Evolutionary conservation across 768 basidiomycete species (phyloP).

Genomic region (Nidula microcarpa): DNA sequence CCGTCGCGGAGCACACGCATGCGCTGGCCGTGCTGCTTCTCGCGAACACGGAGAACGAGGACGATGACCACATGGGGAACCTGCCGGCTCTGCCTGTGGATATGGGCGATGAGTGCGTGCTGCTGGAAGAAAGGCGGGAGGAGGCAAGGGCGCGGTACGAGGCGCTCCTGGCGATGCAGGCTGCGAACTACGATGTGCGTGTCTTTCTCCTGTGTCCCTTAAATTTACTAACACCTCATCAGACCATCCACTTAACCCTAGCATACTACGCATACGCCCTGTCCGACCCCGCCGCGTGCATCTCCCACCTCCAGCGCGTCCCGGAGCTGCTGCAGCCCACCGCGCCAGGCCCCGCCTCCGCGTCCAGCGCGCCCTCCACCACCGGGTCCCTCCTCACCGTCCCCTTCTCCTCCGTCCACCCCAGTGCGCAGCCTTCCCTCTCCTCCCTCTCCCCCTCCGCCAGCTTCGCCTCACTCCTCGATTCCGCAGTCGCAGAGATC

Average conservation of each 20-base stretch:
- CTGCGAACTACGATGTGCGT: conserved; percentile 52
- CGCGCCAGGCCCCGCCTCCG: conserved; percentile 44
- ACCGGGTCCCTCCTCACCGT: conserved; percentile 18
- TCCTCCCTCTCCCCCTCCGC: conserved; percentile 49
- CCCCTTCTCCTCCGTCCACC: conserved; percentile 13
- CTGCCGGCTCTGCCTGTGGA: conserved; percentile 27
- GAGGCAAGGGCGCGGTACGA: conserved; percentile 59
- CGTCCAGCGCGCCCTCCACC: conserved; percentile 33
- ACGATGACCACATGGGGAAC: conserved; percentile 41
- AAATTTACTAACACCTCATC: conserved; percentile 7
- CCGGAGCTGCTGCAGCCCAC: conserved; percentile 52
- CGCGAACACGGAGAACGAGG: conserved; percentile 46
- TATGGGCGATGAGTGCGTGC: conserved; percentile 54
- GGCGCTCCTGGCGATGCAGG: conserved; percentile 44
- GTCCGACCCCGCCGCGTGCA: conserved; percentile 59
- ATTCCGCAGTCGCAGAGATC: conserved; percentile 47
- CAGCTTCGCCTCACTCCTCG: conserved; percentile 41
- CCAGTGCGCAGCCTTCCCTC: conserved; percentile 15
- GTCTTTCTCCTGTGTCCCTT: conserved; percentile 20
- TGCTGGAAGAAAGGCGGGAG: conserved; percentile 50
- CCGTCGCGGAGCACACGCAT: conserved; percentile 67
- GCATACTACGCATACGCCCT: conserved; percentile 84
- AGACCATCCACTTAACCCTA: conserved; percentile 68
- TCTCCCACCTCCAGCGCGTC: conserved; percentile 54
- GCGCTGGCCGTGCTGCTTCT: conserved; percentile 55